A percentile compares a stretch with the other conserved stretches of the same genome.
These are phyloP conservation scores for Acacia concinna DNA, from an alignment of 331 rosid species.

Conservation along the genomic window DNA sequence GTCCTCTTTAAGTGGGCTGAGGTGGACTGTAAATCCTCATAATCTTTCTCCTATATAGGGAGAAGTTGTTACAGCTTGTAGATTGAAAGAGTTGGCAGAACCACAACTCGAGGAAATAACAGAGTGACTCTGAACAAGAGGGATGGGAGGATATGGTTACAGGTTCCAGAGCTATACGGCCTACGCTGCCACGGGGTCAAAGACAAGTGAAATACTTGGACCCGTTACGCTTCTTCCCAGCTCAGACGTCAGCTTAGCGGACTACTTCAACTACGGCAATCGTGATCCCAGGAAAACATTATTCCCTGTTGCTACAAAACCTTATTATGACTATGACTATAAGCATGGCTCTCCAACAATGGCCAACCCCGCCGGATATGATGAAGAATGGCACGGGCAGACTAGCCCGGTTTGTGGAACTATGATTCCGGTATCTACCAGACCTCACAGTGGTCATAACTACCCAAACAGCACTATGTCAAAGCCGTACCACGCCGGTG, in stretches of 20 bases:
- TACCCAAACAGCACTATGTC: background rate
- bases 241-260: background rate
- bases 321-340: conserved; percentile 25
- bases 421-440: conserved; percentile 28
- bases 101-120: background rate
- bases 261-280: background rate
- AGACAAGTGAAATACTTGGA: background rate
- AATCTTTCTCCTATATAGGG: conserved; percentile 26
- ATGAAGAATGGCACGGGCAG: background rate
- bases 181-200: conserved; percentile 22
- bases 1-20: background rate
- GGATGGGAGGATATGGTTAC: conserved; percentile 35
- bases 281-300: conserved; percentile 23
- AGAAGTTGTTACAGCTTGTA: conserved; percentile 1
- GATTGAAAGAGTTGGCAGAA: background rate
- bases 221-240: conserved; percentile 13
- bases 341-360: background rate
- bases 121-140: background rate
- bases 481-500: conserved; percentile 1
- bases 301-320: conserved; percentile 27
- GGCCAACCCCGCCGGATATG: background rate
- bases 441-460: conserved; percentile 11
- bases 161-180: conserved; percentile 15
- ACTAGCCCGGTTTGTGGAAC: conserved; percentile 15
- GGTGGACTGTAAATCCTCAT: background rate